These are phyloP conservation scores for Fusarium sp. DNA, from an alignment of 2,329 filamentous ascomycete genomes.

Conservation along the genomic window DNA sequence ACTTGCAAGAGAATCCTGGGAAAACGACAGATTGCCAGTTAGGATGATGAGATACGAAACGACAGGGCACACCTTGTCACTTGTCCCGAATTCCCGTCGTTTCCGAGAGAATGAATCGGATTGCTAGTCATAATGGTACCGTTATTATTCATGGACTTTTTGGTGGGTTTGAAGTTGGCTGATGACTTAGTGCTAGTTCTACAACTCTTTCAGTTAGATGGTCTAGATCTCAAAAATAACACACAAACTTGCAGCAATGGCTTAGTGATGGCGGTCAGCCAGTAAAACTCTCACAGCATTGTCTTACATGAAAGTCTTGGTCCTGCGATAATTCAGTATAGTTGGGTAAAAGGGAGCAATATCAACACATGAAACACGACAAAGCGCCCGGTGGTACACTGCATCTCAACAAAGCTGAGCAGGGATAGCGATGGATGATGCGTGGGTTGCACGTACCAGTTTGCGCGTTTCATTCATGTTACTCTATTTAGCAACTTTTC, in stretches of 20 bases:
- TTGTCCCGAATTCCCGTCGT: neutral
- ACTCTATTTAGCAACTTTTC: constrained; percentile 17
- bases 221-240: constrained; percentile 7
- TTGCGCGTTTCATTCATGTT: constrained; percentile 16
- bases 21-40: neutral
- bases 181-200: neutral
- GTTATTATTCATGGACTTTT: neutral
- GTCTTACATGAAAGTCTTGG: constrained; percentile 18
- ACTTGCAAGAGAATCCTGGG: neutral
- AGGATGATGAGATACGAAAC: no score
- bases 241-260: constrained; percentile 2
- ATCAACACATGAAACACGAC: constrained; percentile 30
- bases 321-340: constrained; percentile 10
- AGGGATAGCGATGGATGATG: constrained; percentile 4
- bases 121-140: neutral
- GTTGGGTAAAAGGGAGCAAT: constrained; percentile 7
- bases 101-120: neutral
- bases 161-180: neutral
- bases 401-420: constrained; percentile 28
- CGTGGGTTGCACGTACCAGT: constrained; percentile 16
- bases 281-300: constrained; percentile 25
- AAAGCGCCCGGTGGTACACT: constrained; percentile 17
- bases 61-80: neutral
- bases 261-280: constrained; percentile 28
- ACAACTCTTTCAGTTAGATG: neutral